Conservation (phyloP, 2,329 filamentous ascomycete species). For the Penicillium nordicum region DNA sequence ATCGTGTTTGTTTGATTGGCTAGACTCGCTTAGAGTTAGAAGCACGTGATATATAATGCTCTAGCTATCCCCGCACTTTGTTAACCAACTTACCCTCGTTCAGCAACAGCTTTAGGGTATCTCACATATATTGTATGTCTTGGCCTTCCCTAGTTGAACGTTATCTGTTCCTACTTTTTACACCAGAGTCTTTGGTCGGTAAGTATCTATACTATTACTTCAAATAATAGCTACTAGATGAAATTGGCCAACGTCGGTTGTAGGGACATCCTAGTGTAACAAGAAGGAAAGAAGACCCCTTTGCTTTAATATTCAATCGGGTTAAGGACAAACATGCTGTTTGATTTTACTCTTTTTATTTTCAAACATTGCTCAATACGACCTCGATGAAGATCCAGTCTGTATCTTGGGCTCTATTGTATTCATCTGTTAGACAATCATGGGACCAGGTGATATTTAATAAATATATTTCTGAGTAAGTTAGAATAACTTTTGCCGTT, state of each 20-base stretch:
- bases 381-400: not conserved
- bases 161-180: not conserved
- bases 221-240: not conserved
- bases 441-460: not conserved
- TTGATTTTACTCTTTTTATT: not conserved
- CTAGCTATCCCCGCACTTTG: not conserved
- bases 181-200: not conserved
- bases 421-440: not conserved
- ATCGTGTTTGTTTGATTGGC: not conserved
- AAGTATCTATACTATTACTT: not conserved
- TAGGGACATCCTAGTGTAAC: not conserved
- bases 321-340: not conserved
- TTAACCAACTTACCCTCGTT: not conserved
- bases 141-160: not conserved
- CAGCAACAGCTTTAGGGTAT: not conserved
- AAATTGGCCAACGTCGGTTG: not conserved
- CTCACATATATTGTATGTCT: not conserved
- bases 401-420: not conserved
- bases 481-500: not conserved
- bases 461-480: not conserved
- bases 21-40: fast-evolving
- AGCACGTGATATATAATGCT: not conserved
- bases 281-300: not conserved
- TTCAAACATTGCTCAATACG: not conserved
- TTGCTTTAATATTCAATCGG: not conserved